Evolutionary conservation across 2,329 filamentous ascomycete species (phyloP), one percentile per base, ranked within the genome.

Genomic region (Trichoderma brevicompactum): DNA sequence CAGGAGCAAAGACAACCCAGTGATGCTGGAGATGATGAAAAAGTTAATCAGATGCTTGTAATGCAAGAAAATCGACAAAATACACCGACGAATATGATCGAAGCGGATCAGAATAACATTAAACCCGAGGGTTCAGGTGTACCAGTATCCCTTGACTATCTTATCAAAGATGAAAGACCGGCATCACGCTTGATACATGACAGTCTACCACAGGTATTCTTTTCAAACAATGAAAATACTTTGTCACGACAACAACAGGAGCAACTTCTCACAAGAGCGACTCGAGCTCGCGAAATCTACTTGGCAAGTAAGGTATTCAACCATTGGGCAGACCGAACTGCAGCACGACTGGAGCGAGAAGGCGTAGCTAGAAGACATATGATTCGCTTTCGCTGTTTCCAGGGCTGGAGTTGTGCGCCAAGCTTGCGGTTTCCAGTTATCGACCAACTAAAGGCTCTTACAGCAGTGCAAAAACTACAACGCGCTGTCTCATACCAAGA

Each of bases 351-450:
- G 15, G 83, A 87, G 68, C 84, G 86, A 46, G 92, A 90, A 4
- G 86, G 85, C 5, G 82, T 87, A 48, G 92, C 91, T 19, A 84
- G 90, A 68, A 82, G 87, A 67, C 90, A 92, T 73, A 87, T 94
- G 66, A 78, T 95, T 62, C 83, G 89, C 64, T 86, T 79, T 65
- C 79, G 79, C 10, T 79, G 74, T 63, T 79, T 79, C 62, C 71
- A 71, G 46, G 72, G 73, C 43, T 79, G 77, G 77, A 74, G 71
- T 38, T 73, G 76, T 58, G 71, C 72, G 7, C 77, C 77, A 13
- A 72, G 67, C 36, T 71, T 73, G 10, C 73, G 70, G 17, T 68
- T 73, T 6, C 75, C 75, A 3, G 70, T 67, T 1, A 67, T 70
- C 4, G 74, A 76, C n/a, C 70, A 73, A 17, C 68, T 79, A 58